Percentiles rank a stretch among this genome's conserved stretches.
phyloP scores from a whole-genome alignment of 257 asterid genomes.

The Plantago ovata region DNA sequence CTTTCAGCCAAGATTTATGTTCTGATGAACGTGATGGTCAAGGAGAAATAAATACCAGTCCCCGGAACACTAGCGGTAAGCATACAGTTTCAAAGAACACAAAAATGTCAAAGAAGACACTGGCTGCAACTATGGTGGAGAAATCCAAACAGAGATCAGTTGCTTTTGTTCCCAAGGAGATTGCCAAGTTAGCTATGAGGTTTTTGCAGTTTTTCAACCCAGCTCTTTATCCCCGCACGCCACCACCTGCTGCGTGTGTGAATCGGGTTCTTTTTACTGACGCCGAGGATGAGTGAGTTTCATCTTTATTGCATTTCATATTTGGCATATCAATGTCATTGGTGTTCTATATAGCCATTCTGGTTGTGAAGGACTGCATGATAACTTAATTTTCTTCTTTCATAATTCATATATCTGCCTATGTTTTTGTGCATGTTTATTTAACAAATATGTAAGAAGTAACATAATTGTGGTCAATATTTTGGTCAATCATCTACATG shows the following conservation, averaged over 20 bases:
- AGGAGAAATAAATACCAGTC: slow-evolving; percentile 33
- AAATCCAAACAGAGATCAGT: slow-evolving; percentile 72
- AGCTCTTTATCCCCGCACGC: slow-evolving; percentile 83
- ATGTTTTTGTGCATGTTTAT: slow-evolving; percentile 11
- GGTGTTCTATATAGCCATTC: neutral
- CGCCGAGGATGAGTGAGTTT: slow-evolving; percentile 97
- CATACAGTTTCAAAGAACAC: slow-evolving; percentile 31
- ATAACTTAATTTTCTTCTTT: slow-evolving; percentile 10
- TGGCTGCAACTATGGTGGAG: slow-evolving; percentile 87
- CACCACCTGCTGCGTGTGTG: slow-evolving; percentile 75
- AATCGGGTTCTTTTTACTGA: slow-evolving; percentile 93
- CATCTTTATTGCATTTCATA: slow-evolving; percentile 28
- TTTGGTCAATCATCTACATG: too few species aligned
- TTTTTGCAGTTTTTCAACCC: slow-evolving; percentile 86
- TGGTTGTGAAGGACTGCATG: slow-evolving; percentile 11
- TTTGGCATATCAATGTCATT: slow-evolving; percentile 15
- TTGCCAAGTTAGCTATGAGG: slow-evolving; percentile 74
- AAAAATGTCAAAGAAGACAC: slow-evolving; percentile 54
- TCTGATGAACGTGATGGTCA: slow-evolving; percentile 46
- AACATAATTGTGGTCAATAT: neutral
- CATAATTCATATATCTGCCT: slow-evolving; percentile 10
- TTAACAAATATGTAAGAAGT: neutral
- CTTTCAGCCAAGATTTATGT: slow-evolving; percentile 38
- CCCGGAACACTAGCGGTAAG: slow-evolving; percentile 29
- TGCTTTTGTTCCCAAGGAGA: slow-evolving; percentile 81